phyloP scores from a whole-genome alignment of 208 protist genomes.

The Porcisia deanei region DNA sequence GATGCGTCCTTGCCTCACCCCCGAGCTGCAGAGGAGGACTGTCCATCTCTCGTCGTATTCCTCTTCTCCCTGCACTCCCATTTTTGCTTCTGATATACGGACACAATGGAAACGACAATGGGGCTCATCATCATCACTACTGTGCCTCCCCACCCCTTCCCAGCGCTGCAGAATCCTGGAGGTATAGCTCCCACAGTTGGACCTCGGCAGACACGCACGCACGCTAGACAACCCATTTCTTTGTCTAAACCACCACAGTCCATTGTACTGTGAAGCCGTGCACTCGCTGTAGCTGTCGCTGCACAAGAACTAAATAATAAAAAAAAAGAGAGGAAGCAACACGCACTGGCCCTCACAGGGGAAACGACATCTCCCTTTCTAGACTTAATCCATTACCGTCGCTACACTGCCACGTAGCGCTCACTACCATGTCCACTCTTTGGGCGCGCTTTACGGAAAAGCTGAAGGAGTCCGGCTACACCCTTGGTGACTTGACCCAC shows the following conservation, averaged over 20 bases:
- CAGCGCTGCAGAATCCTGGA: neutral
- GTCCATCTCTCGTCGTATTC: neutral
- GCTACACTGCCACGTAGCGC: neutral
- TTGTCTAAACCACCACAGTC: neutral
- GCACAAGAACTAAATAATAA: neutral
- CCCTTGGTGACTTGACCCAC: conserved; percentile 50
- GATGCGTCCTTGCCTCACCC: neutral
- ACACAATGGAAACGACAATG: neutral
- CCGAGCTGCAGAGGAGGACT: neutral
- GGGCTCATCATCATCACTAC: neutral
- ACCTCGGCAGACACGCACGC: neutral
- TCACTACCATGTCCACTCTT: conserved; percentile 38
- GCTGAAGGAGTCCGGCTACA: conserved; percentile 60
- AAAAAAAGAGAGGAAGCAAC: neutral
- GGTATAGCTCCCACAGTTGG: neutral
- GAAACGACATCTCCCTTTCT: neutral
- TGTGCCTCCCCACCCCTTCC: neutral
- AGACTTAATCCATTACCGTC: neutral
- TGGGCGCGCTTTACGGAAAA: conserved; percentile 52
- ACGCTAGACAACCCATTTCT: neutral
- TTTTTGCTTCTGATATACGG: neutral
- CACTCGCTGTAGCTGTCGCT: neutral
- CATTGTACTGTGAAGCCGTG: too few relatives aligned
- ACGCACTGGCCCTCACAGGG: neutral
- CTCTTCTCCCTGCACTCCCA: neutral